Evolutionary conservation across 225 moss, liverwort and hornwort genomes (phyloP), one percentile per base, ranked within the genome.

Genomic region (Pleurozium schreberi): DNA sequence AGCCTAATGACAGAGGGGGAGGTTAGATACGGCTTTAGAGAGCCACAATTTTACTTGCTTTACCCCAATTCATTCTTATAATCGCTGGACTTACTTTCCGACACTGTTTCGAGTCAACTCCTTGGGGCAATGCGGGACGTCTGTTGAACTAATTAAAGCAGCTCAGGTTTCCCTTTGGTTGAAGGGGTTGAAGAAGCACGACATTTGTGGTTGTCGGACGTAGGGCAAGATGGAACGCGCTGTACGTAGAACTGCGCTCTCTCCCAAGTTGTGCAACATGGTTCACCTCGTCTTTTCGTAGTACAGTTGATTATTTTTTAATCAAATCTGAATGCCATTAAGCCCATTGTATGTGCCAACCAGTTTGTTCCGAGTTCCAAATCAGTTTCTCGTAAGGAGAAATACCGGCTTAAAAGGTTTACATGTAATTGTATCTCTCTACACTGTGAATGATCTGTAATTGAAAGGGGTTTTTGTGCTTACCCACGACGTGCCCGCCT

Each of bases 51-150:
- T 76, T 86, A 68, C 74, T 34, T 84, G 62, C 81, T 82, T 63
- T 65, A 59, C 77, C 89, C 90, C 77, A 34, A 90, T 89, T 94
- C 78, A 86, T 87, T 87, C 66, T 85, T 85, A 86, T 69, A 93
- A 91, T 52, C 70, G 79, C 91, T 87, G 89, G 88, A 79, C 85
- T 88, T 57, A 76, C 84, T 77, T 67, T 84, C 38, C 77, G 77
- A 86, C 84, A 58, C 79, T 88, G 68, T 88, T 90, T 67, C 49
- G 76, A 77, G 84, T 84, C 58, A 84, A 45, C 47, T 67, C 66
- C 74, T 88, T 86, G 90, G 47, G 67, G 38, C 83, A 74, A 83
- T 92, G 83, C 64, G 49, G 71, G 85, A 53, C 80, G 81, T 81
- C 57, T 76, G 65, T 77, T 81, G 66, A 67, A 27, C 82, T 60